These are phyloP conservation scores for Holtermanniella nyarrowii DNA, from an alignment of 768 basidiomycete genomes.

Conservation along the genomic window DNA sequence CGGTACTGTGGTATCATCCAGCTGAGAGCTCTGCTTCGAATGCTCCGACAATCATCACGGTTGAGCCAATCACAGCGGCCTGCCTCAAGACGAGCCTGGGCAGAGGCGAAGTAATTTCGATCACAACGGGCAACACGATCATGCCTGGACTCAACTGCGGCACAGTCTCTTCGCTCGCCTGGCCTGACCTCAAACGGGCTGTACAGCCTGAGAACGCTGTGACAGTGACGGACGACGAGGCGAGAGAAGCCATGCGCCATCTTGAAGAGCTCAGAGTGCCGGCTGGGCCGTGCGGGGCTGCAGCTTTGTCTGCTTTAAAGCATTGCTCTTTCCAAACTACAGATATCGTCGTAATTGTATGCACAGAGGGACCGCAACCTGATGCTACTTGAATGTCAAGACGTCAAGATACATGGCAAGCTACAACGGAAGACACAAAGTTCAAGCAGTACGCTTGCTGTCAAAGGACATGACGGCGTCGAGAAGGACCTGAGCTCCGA, in stretches of 20 bases:
- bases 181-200: neutral
- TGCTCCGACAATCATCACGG: no score
- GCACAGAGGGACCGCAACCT: neutral
- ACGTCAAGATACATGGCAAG: neutral
- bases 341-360: neutral
- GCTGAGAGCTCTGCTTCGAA: no score
- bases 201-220: neutral
- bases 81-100: no score
- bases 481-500: neutral
- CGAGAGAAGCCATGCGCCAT: neutral
- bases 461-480: neutral
- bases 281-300: neutral
- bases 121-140: neutral
- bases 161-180: neutral
- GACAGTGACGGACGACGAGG: neutral
- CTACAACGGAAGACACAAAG: neutral
- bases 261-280: neutral
- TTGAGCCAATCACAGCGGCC: no score
- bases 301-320: neutral
- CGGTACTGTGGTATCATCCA: no score
- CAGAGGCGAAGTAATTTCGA: neutral
- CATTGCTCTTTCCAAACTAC: neutral
- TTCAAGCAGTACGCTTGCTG: neutral
- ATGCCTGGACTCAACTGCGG: neutral
- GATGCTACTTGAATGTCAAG: neutral